These are phyloP conservation scores for Alternaria burnsii DNA, from an alignment of 2,329 filamentous ascomycete genomes.

Conservation along the genomic window DNA sequence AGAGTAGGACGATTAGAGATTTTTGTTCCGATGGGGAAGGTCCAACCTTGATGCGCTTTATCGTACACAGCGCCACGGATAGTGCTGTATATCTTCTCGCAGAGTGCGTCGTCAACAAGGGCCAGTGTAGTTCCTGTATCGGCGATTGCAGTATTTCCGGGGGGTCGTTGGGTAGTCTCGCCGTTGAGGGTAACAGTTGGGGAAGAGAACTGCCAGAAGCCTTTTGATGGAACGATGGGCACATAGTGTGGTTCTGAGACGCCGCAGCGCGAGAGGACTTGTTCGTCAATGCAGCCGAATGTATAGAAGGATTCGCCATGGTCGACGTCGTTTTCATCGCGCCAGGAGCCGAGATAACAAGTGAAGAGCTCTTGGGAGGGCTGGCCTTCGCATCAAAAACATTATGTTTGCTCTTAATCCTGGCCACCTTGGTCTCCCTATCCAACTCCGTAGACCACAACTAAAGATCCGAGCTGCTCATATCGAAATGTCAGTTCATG, in stretches of 20 bases:
- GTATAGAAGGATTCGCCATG: conserved; percentile 69
- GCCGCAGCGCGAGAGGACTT: conserved; percentile 64
- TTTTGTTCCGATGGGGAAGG: conserved; percentile 65
- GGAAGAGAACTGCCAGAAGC: conserved; percentile 74
- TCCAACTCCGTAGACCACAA: conserved; percentile 35
- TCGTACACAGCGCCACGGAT: conserved; percentile 68
- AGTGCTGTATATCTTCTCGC: conserved; percentile 68
- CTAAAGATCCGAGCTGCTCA: conserved; percentile 75
- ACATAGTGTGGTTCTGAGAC: conserved; percentile 67
- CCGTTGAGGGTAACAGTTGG: conserved; percentile 66
- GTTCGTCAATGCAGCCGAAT: conserved; percentile 74
- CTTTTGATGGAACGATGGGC: conserved; percentile 68
- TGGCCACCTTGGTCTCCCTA: conserved; percentile 61
- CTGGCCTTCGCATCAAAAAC: conserved; percentile 70
- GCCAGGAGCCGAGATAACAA: conserved; percentile 66
- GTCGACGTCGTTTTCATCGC: conserved; percentile 57
- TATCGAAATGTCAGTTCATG: conserved; percentile 71
- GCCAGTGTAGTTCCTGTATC: conserved; percentile 77
- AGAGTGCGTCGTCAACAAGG: conserved; percentile 68
- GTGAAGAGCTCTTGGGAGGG: conserved; percentile 67
- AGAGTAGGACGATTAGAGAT: conserved; percentile 66
- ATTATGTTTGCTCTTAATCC: conserved; percentile 51
- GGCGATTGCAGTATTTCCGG: conserved; percentile 71
- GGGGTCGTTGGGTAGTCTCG: conserved; percentile 56
- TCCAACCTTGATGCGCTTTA: conserved; percentile 66